Base-by-base conservation (phyloP, 2,329 filamentous ascomycete species). In the Phaeoacremonium minimum region DNA sequence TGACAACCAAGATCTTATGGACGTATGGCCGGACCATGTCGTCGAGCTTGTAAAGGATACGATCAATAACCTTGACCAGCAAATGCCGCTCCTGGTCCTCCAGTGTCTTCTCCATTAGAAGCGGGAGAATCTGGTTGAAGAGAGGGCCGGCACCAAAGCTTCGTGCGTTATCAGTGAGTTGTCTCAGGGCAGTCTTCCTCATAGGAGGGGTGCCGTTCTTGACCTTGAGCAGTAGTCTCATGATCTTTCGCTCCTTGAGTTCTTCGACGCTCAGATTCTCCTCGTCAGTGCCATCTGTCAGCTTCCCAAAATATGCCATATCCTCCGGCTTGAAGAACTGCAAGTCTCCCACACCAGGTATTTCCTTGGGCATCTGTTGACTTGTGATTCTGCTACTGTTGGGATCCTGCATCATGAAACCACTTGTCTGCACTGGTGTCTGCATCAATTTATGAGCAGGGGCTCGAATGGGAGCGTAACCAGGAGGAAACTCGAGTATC, bases 251-350 rank as follows among this genome's bases (percentile, higher is more conserved):
- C 64, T 98, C 91, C 64, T 98, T 97, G 35, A 98, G 67, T 54
- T 98, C 91, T 33, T 98, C 93, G 8, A 98, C 89, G 15, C 83
- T 90, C 64, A 98, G 78, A 15, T 81, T 75, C 50, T 91, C 94
- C 64, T 98, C 93, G 50, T 97, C 89, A 17, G 85, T 85, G 26
- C 87, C 89, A 56, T 98, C 93, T 15, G 95, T 91, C 28, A 98
- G 77, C 69, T 98, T 97, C 41, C 91, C 90, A 54, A 98, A 98
- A 65, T 98, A 98, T 28, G 87, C 83, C 89, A 97, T 96, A 61
- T 98, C 93, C 60, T 98, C 93, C 2, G 89, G 80, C 66, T 98
- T 98, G 75, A 98, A 95, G 60, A 97, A 98, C 49, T 96, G 90
- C 35, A 98, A 67, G 58, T 98, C 93, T 28, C 90, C 90, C 33